These are phyloP conservation scores for Rutidosis leptorrhynchoides DNA, from an alignment of 129 eudicot genomes.

Conservation along the genomic window DNA sequence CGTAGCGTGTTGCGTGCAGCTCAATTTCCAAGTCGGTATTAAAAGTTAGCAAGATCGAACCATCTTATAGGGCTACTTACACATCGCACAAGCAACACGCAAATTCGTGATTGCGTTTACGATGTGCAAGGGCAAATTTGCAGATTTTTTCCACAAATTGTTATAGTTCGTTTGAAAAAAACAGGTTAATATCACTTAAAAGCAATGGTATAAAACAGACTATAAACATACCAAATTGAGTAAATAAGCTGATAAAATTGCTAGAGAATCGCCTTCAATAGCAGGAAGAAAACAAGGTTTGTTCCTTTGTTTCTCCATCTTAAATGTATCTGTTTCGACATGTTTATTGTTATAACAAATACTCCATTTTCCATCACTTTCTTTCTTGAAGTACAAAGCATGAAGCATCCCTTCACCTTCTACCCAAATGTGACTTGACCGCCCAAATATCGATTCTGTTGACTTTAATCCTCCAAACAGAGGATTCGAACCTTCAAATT, in stretches of 20 bases:
- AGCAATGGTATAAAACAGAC: background rate
- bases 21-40: no score
- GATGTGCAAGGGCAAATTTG: no score
- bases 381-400: conserved; percentile 54
- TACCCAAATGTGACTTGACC: conserved; percentile 65
- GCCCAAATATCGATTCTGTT: conserved; percentile 56
- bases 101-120: no score
- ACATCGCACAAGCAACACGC: no score
- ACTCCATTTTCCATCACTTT: conserved; percentile 39
- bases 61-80: no score
- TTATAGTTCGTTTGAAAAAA: no score
- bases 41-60: no score
- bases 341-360: conserved; percentile 48
- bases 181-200: no score
- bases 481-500: conserved; percentile 63
- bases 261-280: conserved; percentile 60
- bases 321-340: conserved; percentile 58
- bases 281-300: conserved; percentile 70
- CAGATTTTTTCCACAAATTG: no score
- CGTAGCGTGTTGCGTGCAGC: no score
- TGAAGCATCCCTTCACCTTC: conserved; percentile 96
- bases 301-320: conserved; percentile 42
- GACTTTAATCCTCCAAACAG: conserved; percentile 67
- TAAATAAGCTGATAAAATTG: conserved; percentile 54
- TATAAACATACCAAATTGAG: conserved; percentile 48